Base-by-base conservation (phyloP, 306 rosid species). In the Vicia sativa region DNA sequence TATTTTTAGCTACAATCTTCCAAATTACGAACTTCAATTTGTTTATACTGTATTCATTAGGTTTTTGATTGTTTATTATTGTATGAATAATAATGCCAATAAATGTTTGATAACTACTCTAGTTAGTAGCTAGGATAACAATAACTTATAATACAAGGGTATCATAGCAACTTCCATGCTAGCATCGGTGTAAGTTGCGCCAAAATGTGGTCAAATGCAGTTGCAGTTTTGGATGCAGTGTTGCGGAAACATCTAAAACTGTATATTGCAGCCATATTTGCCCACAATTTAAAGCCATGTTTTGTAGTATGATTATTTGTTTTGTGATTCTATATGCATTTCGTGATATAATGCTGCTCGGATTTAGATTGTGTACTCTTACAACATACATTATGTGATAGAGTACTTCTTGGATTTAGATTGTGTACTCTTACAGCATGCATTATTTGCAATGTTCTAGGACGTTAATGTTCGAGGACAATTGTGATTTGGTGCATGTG, bases 401-500 rank as follows among this genome's bases (percentile, higher is more conserved):
- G 44, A 31, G 14, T 59, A 59, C 23, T 58, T 9, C 23, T 34
- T 34, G 44, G 65, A 14, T 35, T 35, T 59, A 35, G 45, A 15
- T 64, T 49, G 12, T 61, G 29, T 38, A 34, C 9, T 34, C 14
- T 37, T 38, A 38, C 2, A 11, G 5, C 6, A 61, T 38, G 21
- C 5, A 38, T n/a, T 59, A 37, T 34, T 7, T 31, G 25, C 14
- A 15, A 9, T 34, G 61, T 31, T 15, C n/a, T 23, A 16, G 54
- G 23, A 41, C 11, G 54, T 45, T 49, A 61, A 18, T 31, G 11
- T 10, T 13, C 48, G 54, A 49, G 53, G 70, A 23, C 31, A 37
- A 10, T 58, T 29, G 21, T 50, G 70, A 48, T 37, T 49, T 72
- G 23, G 53, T 46, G 53, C 62, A 21, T 58, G 65, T 56, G 62